Percentiles rank a stretch among this genome's conserved stretches.
Evolutionary conservation across 140 eudicot genomes (phyloP).

Genomic region (Cichorium intybus): DNA sequence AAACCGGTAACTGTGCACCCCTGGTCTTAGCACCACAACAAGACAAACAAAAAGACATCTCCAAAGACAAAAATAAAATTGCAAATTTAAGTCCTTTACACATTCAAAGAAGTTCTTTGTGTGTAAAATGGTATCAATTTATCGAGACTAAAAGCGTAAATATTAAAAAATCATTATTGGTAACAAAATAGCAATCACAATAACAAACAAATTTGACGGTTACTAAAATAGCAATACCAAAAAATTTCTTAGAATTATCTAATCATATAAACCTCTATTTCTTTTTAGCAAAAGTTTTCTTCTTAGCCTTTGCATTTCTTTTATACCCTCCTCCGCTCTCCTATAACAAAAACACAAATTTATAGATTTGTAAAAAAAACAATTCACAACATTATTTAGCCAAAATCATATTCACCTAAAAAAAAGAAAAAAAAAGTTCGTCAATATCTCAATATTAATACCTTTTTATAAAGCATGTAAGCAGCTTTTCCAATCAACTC

Average conservation of each 20-base stretch:
- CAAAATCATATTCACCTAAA: not conserved
- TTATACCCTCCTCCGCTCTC: constrained; percentile 56
- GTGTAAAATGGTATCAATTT: not conserved
- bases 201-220: not conserved
- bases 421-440: not conserved
- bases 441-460: constrained; percentile 18
- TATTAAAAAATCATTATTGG: not conserved
- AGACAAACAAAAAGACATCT: too few species aligned
- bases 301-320: constrained; percentile 32
- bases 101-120: too few species aligned
- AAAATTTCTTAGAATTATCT: not conserved
- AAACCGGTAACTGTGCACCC: too few species aligned
- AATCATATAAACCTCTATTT: constrained; percentile 28
- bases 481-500: constrained; percentile 76
- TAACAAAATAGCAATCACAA: not conserved
- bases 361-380: not conserved
- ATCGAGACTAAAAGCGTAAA: not conserved
- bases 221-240: not conserved
- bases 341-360: constrained; percentile 33
- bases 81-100: too few species aligned
- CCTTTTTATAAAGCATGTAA: constrained; percentile 73
- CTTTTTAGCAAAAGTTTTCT: constrained; percentile 46
- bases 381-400: not conserved
- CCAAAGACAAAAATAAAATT: too few species aligned
- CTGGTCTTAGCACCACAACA: too few species aligned